Conservation (phyloP, 2,329 filamentous ascomycete species). For the Diaporthe batatas region DNA sequence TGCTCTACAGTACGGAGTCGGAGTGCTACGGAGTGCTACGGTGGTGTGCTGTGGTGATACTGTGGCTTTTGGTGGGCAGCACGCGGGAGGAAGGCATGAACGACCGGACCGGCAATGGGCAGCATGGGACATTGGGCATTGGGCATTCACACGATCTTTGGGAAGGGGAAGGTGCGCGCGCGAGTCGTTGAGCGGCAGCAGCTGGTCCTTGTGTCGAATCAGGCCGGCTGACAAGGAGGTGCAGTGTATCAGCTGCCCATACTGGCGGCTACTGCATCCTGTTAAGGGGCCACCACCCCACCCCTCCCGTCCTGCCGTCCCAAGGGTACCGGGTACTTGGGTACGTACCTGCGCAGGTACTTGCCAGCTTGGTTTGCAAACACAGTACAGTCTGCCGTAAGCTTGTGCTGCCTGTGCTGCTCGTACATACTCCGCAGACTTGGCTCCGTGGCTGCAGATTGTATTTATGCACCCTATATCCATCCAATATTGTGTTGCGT, state of each 20-base stretch:
- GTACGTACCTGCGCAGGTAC: background rate
- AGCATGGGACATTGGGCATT: background rate
- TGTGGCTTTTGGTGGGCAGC: no score
- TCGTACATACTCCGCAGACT: no score
- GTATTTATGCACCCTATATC: no score
- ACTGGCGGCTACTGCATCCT: constrained; percentile 35
- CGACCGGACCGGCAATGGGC: background rate
- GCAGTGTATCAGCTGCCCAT: constrained; percentile 33
- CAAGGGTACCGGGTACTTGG: background rate
- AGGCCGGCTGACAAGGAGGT: constrained; percentile 18
- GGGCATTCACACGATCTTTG: constrained; percentile 19
- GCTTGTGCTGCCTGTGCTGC: no score
- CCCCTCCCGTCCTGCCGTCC: background rate
- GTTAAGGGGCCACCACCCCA: constrained; percentile 34
- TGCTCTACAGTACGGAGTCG: background rate
- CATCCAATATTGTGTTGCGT: background rate
- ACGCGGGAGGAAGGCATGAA: constrained; percentile 21
- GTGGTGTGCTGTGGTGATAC: no score
- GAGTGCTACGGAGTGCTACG: background rate
- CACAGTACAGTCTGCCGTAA: background rate
- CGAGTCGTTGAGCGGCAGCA: constrained; percentile 17
- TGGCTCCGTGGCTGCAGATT: no score
- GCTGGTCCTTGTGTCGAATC: constrained; percentile 28
- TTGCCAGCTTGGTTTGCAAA: background rate
- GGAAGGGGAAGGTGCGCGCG: constrained; percentile 24